Percentiles rank a stretch among this genome's conserved stretches.
These are phyloP conservation scores for Rossbeevera mucosa DNA, from an alignment of 768 basidiomycete genomes.

Conservation along the genomic window DNA sequence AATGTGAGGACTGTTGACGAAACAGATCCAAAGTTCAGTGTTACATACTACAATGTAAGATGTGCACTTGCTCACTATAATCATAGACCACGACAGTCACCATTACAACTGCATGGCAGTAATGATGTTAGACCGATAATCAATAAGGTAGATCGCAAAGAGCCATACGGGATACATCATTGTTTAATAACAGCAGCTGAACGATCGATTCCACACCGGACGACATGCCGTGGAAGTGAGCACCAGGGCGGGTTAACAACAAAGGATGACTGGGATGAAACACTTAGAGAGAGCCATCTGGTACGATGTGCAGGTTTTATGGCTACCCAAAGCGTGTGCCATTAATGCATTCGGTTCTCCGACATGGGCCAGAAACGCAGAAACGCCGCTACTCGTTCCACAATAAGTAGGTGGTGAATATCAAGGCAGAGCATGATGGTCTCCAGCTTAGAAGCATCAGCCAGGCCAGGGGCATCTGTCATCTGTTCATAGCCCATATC, in stretches of 20 bases:
- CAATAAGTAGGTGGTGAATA: neutral
- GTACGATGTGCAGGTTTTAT: neutral
- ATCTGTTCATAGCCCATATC: too few species aligned
- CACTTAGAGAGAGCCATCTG: neutral
- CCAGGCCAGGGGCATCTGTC: too few species aligned
- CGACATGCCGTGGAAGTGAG: neutral
- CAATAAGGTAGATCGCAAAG: neutral
- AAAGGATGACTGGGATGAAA: neutral
- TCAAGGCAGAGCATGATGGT: neutral
- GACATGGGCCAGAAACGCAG: neutral
- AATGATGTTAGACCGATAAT: neutral
- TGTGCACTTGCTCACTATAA: neutral
- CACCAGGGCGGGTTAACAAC: neutral
- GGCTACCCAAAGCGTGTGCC: neutral
- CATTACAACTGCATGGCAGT: neutral
- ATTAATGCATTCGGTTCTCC: neutral
- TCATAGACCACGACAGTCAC: neutral
- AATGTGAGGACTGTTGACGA: neutral
- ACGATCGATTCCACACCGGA: neutral
- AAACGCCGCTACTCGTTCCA: neutral
- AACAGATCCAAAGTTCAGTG: neutral
- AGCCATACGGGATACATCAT: neutral
- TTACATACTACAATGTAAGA: neutral
- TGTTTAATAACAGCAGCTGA: neutral
- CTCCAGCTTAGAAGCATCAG: too few species aligned